A percentile compares a stretch with the other conserved stretches of the same genome.
Conservation (phyloP, 345 rosid genomes). For the Carallia brachiata region DNA sequence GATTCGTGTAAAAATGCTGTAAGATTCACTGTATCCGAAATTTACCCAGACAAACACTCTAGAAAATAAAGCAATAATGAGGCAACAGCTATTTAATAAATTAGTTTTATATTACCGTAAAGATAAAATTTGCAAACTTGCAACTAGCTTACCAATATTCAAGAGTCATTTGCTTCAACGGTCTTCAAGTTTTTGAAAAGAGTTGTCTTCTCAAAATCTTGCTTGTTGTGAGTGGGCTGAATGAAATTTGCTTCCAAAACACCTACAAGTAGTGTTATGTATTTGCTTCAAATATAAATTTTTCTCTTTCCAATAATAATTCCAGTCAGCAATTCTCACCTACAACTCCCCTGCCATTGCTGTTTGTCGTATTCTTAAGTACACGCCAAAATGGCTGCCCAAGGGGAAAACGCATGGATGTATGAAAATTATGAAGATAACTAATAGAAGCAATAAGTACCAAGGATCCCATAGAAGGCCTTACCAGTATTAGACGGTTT, state of each 20-base stretch:
- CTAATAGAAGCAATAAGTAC: too few relatives aligned
- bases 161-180: constrained; percentile 27
- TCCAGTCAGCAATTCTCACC: constrained; percentile 22
- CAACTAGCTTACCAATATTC: constrained; percentile 29
- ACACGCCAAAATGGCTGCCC: constrained; percentile 30
- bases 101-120: background rate
- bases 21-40: background rate
- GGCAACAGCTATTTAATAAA: too few relatives aligned
- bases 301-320: background rate
- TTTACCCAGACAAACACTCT: too few relatives aligned
- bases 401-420: background rate
- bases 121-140: background rate
- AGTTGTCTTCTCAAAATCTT: constrained; percentile 32
- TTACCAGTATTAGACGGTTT: constrained; percentile 29
- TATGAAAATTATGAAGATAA: background rate
- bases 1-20: background rate
- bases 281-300: background rate
- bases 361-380: background rate
- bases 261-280: constrained; percentile 15
- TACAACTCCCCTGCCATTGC: constrained; percentile 25
- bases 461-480: too few relatives aligned
- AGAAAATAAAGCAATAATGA: too few relatives aligned
- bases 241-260: constrained; percentile 29
- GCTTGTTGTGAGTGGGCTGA: constrained; percentile 31
- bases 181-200: constrained; percentile 26